Percentiles rank a stretch among this genome's conserved stretches.
Evolutionary conservation across 2,329 filamentous ascomycete species (phyloP).

Genomic region (Delphinella strobiligena): DNA sequence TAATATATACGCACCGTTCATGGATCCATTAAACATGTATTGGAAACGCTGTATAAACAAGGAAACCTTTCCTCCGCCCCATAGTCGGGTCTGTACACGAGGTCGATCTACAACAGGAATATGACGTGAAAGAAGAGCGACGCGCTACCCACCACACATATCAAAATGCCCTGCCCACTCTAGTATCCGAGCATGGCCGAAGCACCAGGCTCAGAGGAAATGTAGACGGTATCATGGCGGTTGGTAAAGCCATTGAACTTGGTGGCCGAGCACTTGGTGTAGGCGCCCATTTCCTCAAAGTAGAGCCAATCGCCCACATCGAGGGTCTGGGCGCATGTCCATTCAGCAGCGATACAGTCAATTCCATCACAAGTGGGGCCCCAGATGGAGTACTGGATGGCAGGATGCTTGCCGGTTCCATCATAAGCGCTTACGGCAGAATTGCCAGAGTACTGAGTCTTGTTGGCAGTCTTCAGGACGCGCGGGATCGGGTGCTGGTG

Average conservation of each 20-base stretch:
- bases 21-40: too few species aligned
- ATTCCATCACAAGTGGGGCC: slow-evolving; percentile 97
- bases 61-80: too few species aligned
- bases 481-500: slow-evolving; percentile 85
- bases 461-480: slow-evolving; percentile 54
- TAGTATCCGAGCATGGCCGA: slow-evolving; percentile 51
- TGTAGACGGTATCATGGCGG: slow-evolving; percentile 83
- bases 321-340: slow-evolving; percentile 62
- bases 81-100: too few species aligned
- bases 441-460: slow-evolving; percentile 17
- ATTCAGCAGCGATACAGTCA: slow-evolving; percentile 79
- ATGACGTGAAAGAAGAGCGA: too few species aligned
- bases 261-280: slow-evolving; percentile 95
- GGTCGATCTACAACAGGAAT: too few species aligned
- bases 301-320: slow-evolving; percentile 97
- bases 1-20: too few species aligned
- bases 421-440: slow-evolving; percentile 18
- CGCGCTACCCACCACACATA: too few species aligned
- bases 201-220: slow-evolving; percentile 86
- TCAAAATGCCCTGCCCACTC: too few species aligned
- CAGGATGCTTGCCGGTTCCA: slow-evolving; percentile 26
- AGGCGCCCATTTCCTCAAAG: slow-evolving; percentile 97
- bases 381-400: slow-evolving; percentile 88
- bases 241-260: slow-evolving; percentile 96
- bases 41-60: too few species aligned